Evolutionary conservation across 2,329 filamentous ascomycete genomes (phyloP), one percentile per base, ranked within the genome.

Genomic region (Fusarium napiforme): DNA sequence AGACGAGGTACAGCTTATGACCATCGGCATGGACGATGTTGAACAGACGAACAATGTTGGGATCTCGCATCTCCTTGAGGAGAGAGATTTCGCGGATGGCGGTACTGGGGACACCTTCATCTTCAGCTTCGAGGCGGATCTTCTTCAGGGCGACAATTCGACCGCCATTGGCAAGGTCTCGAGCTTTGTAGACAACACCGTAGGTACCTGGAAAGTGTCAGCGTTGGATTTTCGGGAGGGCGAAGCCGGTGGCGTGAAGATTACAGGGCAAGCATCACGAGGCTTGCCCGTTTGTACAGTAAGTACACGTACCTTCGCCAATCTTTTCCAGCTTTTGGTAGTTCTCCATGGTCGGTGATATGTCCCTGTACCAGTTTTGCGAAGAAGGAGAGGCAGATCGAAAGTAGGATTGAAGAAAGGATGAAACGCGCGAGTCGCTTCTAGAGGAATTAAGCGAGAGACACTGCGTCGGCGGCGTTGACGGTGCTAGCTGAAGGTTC

Each of bases 251-350:
- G 60, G 60, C 46, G 37, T 21, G 28, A 36, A 60, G 61, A 40
- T 46, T 56, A 26, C 30, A 64, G 36, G 34, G 19, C 39, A 50
- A 39, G 50, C 32, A 50, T 66, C 34, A 46, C 18, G 34, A 53
- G 39, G 32, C 30, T 50, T 50, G 28, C 32, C 26, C 30, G 23
- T 28, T 26, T 39, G 50, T 49, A 8, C 34, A 36, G 34, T 36
- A 71, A 36, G 32, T 34, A 34, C 34, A 78, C 89, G 78, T 85
- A 96, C 95, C 95, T 90, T 97, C 95, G 83, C 95, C 95, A 79
- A 97, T 95, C 88, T 97, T 97, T 86, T 97, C 95, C 80, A 97
- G 89, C 86, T 97, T 97, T 85, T 97, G 93, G 83, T 97, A 97
- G 85, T 97, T 97, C 84, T 97, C 94, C 95, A 97, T 97, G 75